Evolutionary conservation across 768 basidiomycete species (phyloP).

Genomic region (Lactifluus hygrophoroides): DNA sequence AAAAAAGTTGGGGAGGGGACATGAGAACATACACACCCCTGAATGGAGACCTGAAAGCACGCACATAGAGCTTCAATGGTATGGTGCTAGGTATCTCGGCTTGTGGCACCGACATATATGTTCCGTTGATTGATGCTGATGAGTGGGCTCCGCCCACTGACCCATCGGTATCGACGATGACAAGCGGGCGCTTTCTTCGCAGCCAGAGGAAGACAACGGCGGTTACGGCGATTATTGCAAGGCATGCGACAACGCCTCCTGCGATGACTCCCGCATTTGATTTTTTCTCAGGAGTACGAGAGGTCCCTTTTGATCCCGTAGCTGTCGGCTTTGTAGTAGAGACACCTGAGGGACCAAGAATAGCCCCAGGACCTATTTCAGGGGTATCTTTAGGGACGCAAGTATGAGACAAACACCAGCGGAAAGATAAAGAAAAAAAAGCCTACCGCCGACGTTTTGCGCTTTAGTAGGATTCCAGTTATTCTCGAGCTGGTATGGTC

Average conservation of each 20-base stretch:
- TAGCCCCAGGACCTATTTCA: not conserved
- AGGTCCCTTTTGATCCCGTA: not conserved
- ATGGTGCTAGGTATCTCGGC: not conserved
- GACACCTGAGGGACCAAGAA: not conserved
- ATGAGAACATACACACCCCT: not conserved
- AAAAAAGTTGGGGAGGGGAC: no score
- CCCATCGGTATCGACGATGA: not conserved
- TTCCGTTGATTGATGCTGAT: not conserved
- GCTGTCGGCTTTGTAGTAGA: not conserved
- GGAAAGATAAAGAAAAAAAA: not conserved
- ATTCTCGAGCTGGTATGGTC: not conserved
- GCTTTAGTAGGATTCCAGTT: not conserved
- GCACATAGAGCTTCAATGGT: conserved; percentile 2
- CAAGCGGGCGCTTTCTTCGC: not conserved
- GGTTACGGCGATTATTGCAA: not conserved
- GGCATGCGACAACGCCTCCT: not conserved
- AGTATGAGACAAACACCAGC: not conserved
- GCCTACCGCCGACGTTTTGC: not conserved
- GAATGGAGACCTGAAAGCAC: not conserved
- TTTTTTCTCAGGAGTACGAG: not conserved
- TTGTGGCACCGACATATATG: not conserved
- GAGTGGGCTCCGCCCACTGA: not conserved
- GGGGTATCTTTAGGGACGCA: not conserved
- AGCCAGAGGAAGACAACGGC: not conserved
- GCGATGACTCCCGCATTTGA: not conserved